Evolutionary conservation across 1,139 yeast genomes (phyloP).

Genomic region (Blastobotrys elegans): DNA sequence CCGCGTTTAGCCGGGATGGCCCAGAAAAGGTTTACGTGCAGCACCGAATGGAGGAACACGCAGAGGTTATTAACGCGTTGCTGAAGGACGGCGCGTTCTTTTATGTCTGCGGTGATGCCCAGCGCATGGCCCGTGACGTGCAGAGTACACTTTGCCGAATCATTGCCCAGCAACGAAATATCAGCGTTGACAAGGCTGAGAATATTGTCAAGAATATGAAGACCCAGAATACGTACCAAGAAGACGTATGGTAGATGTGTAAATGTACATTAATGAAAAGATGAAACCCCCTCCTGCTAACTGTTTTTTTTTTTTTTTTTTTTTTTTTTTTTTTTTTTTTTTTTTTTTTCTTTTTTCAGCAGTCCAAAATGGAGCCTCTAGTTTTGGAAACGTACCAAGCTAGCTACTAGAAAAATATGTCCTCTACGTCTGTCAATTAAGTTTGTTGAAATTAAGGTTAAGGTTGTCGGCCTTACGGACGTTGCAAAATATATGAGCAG

Average conservation of each 20-base stretch:
- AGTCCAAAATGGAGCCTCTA: no score
- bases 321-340: no score
- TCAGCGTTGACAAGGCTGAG: constrained; percentile 63
- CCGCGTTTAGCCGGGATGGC: constrained; percentile 80
- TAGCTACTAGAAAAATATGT: no score
- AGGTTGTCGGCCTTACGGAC: no score
- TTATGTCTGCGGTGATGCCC: constrained; percentile 97
- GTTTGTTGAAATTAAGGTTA: no score
- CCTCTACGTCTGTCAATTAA: no score
- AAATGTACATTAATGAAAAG: no score
- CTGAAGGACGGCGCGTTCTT: constrained; percentile 75
- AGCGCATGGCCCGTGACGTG: constrained; percentile 96
- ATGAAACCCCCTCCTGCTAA: no score
- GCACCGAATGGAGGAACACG: constrained; percentile 59
- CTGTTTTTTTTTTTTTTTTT: no score
- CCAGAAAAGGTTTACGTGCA: constrained; percentile 80
- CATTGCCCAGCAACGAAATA: constrained; percentile 52
- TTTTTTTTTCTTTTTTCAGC: no score
- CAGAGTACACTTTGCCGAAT: constrained; percentile 64
- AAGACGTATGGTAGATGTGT: constrained; percentile 94
- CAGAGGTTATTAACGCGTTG: constrained; percentile 51
- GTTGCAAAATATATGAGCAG: no score
- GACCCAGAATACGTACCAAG: constrained; percentile 86
- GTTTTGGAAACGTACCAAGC: no score
- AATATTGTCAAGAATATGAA: constrained; percentile 76